These are phyloP conservation scores for Trichomonas tenax DNA, from an alignment of 208 protist species.

Conservation along the genomic window DNA sequence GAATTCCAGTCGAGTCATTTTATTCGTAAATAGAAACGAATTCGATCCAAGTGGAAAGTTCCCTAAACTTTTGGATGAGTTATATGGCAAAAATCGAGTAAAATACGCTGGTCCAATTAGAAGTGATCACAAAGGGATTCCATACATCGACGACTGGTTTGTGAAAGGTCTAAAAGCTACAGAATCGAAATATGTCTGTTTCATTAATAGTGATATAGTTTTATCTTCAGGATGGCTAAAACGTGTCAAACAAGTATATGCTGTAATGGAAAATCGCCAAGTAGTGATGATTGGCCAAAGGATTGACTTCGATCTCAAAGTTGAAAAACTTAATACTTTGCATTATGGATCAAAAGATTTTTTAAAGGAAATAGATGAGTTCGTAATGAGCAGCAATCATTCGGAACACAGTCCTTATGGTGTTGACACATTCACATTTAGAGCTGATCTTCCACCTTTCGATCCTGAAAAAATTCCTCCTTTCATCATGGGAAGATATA, in stretches of 20 bases:
- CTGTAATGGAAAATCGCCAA: neutral
- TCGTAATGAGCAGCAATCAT: neutral
- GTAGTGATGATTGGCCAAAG: neutral
- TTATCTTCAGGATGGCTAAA: neutral
- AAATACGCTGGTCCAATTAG: neutral
- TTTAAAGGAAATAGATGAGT: neutral
- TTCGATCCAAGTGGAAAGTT: neutral
- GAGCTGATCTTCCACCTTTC: neutral
- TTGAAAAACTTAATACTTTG: neutral
- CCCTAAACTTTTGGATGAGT: neutral
- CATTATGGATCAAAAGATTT: neutral
- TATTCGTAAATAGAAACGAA: neutral
- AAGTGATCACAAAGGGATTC: neutral
- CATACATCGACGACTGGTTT: slow-evolving; percentile 11
- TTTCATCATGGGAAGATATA: slow-evolving; percentile 11
- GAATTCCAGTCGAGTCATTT: neutral
- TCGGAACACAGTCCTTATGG: slow-evolving; percentile 9
- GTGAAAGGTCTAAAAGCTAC: neutral
- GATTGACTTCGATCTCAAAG: slow-evolving; percentile 1
- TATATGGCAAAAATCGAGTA: neutral
- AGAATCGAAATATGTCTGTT: neutral
- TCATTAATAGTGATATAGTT: slow-evolving; percentile 7
- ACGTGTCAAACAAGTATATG: neutral
- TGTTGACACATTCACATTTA: neutral
- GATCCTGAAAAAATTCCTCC: neutral